Evolutionary conservation across 177 flowering plant species (phyloP).

Genomic region (Vitis hybrid): DNA sequence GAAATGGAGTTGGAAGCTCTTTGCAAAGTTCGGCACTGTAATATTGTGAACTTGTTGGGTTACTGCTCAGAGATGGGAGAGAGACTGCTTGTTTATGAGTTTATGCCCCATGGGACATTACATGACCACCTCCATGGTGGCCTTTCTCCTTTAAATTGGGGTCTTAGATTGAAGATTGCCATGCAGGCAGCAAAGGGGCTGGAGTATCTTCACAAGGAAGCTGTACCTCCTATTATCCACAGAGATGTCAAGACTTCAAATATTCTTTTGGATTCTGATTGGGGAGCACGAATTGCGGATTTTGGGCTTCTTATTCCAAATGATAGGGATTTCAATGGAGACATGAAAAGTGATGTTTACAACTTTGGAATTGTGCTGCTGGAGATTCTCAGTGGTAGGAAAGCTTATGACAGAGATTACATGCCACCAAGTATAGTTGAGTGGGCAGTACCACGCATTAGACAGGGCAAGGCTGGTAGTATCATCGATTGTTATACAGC

Average conservation of each 20-base stretch:
- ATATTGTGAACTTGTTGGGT: conserved; percentile 83
- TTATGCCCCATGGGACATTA: conserved; percentile 81
- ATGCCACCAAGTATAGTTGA: conserved; percentile 58
- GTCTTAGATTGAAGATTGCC: conserved; percentile 56
- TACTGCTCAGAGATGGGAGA: conserved; percentile 93
- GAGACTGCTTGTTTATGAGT: conserved; percentile 82
- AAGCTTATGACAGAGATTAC: conserved; percentile 60
- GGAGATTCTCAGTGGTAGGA: conserved; percentile 85
- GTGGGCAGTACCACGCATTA: conserved; percentile 74
- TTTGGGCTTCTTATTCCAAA: conserved; percentile 54
- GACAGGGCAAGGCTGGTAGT: conserved; percentile 71
- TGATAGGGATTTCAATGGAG: conserved; percentile 42
- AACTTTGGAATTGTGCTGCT: conserved; percentile 78
- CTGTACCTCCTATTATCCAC: conserved; percentile 65
- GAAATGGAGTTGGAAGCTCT: conserved; percentile 80
- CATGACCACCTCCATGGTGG: conserved; percentile 86
- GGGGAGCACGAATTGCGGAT: conserved; percentile 71
- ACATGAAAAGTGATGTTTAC: conserved; percentile 57
- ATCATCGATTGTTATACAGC: conserved; percentile 55
- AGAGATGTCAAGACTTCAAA: conserved; percentile 75
- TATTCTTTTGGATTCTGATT: conserved; percentile 77
- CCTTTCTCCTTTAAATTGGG: conserved; percentile 70
- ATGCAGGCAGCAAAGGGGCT: conserved; percentile 85
- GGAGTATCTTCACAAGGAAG: conserved; percentile 79
- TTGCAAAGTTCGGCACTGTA: conserved; percentile 65